phyloP scores from a whole-genome alignment of 2,329 filamentous ascomycete genomes.

The Paracoccidioides brasiliensis region DNA sequence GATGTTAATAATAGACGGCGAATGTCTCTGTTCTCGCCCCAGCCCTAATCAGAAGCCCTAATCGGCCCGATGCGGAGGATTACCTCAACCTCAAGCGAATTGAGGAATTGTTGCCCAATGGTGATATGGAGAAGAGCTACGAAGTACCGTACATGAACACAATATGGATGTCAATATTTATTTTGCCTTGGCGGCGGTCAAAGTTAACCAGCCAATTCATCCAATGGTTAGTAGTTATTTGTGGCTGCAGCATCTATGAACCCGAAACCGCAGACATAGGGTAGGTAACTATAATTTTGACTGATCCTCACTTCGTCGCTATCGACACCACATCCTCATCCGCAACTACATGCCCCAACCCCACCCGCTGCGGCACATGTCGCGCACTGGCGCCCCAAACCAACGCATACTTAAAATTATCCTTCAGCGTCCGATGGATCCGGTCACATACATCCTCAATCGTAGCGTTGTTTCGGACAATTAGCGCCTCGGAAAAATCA shows the following conservation, averaged over 20 bases:
- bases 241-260: no score
- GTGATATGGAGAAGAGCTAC: no score
- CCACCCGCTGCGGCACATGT: slow-evolving; percentile 88
- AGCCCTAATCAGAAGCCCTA: slow-evolving; percentile 3
- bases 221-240: no score
- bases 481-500: slow-evolving; percentile 79
- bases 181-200: no score
- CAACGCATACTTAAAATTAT: slow-evolving; percentile 96
- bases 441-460: slow-evolving; percentile 97
- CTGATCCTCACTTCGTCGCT: slow-evolving; percentile 33
- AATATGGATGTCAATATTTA: no score
- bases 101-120: no score
- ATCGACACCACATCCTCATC: slow-evolving; percentile 59
- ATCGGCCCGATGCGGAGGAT: not conserved
- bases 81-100: not conserved
- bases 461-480: slow-evolving; percentile 74
- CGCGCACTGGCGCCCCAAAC: slow-evolving; percentile 96
- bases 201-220: no score
- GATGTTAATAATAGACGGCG: no score
- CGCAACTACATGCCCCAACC: slow-evolving; percentile 63
- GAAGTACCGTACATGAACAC: no score
- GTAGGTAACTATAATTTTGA: not conserved
- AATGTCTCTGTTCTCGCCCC: not conserved
- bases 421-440: slow-evolving; percentile 86
- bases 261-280: no score